Evolutionary conservation across 148 eudicot genomes (phyloP).

Genomic region (Nepenthes mirabilis): DNA sequence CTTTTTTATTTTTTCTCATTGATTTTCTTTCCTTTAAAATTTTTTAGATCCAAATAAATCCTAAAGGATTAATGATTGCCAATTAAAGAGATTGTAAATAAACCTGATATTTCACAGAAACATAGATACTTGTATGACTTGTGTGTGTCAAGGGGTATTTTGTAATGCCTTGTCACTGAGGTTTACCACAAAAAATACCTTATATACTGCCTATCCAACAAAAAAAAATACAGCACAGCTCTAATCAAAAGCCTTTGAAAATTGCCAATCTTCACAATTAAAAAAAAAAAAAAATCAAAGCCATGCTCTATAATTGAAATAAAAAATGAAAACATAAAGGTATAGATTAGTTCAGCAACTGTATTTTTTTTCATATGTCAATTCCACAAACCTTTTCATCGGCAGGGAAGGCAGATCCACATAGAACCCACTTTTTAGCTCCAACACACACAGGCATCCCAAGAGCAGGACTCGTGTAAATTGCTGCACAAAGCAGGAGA

Average conservation of each 20-base stretch:
- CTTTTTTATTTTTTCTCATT: too few relatives aligned
- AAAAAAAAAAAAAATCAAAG: too few relatives aligned
- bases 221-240: neutral
- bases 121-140: too few relatives aligned
- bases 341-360: too few relatives aligned
- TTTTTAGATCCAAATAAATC: too few relatives aligned
- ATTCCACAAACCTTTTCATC: conserved; percentile 62
- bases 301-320: too few relatives aligned
- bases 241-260: too few relatives aligned
- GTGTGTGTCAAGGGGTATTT: too few relatives aligned
- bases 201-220: neutral
- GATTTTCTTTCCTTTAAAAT: too few relatives aligned
- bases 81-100: conserved; percentile 41
- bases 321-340: too few relatives aligned
- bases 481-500: conserved; percentile 17
- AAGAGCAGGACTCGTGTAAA: conserved; percentile 15
- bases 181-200: neutral
- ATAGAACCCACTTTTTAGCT: conserved; percentile 49
- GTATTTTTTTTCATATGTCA: neutral
- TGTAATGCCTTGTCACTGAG: neutral
- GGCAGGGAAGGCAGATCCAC: conserved; percentile 76
- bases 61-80: conserved; percentile 17
- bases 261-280: too few relatives aligned
- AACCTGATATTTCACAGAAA: neutral
- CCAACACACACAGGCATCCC: conserved; percentile 24